These are phyloP conservation scores for Usnea hakonensis DNA, from an alignment of 495 filamentous ascomycete genomes.

Conservation along the genomic window DNA sequence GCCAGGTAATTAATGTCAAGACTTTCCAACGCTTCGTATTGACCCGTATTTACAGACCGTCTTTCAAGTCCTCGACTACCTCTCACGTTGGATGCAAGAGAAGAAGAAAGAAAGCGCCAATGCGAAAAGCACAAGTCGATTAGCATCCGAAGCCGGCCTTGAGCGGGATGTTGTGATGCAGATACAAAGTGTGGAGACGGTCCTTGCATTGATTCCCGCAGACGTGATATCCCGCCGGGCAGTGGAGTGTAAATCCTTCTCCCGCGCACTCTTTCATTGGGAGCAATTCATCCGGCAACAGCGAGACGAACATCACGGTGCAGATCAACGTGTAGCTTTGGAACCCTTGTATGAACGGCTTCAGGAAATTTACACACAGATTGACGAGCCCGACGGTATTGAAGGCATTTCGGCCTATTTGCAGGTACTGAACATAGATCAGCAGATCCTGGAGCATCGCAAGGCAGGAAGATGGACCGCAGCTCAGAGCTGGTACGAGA, in stretches of 20 bases:
- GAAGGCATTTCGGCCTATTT: constrained; percentile 87
- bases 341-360: constrained; percentile 64
- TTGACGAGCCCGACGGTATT: constrained; percentile 95
- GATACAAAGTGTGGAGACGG: constrained; percentile 51
- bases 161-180: constrained; percentile 39
- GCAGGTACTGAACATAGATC: constrained; percentile 73
- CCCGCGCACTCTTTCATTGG: constrained; percentile 85
- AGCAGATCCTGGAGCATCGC: constrained; percentile 83
- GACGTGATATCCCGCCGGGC: constrained; percentile 79
- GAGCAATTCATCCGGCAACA: constrained; percentile 77
- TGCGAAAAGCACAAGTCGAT: constrained; percentile 32
- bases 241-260: constrained; percentile 85
- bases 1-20: constrained; percentile 53
- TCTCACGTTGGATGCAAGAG: constrained; percentile 79
- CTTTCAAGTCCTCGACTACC: constrained; percentile 85
- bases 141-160: constrained; percentile 29
- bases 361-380: constrained; percentile 90
- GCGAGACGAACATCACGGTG: constrained; percentile 34
- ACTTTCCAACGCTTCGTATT: constrained; percentile 7
- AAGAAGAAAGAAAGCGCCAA: constrained; percentile 54
- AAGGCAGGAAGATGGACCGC: constrained; percentile 97
- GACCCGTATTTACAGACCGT: constrained; percentile 51
- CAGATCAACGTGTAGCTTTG: constrained; percentile 35
- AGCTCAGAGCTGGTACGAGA: constrained; percentile 95
- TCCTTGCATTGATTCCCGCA: constrained; percentile 67